phyloP scores from a whole-genome alignment of 192 early-diverging fungal species.

The Mortierella alpina region DNA sequence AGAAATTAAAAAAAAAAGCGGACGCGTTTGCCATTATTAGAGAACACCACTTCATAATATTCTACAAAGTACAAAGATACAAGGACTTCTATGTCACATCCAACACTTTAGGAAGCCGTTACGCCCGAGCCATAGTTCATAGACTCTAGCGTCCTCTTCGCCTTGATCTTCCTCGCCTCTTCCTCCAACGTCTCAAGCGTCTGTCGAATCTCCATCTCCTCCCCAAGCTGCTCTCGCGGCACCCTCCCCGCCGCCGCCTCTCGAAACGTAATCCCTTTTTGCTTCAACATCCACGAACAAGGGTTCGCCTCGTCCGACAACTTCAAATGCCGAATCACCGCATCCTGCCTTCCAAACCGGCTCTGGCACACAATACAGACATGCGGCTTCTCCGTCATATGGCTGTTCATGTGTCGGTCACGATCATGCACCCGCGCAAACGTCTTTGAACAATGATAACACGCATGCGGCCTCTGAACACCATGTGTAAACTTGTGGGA shows the following conservation, averaged over 20 bases:
- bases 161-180: slow-evolving; percentile 6
- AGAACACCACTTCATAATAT: too few species aligned
- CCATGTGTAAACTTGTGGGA: slow-evolving; percentile 76
- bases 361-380: slow-evolving; percentile 75
- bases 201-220: slow-evolving; percentile 18
- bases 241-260: slow-evolving; percentile 21
- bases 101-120: too few species aligned
- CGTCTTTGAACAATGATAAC: slow-evolving; percentile 71
- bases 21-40: too few species aligned
- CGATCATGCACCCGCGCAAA: slow-evolving; percentile 88
- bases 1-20: too few species aligned
- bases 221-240: slow-evolving; percentile 12
- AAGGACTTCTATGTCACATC: too few species aligned
- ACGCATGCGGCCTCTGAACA: slow-evolving; percentile 72
- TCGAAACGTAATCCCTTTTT: slow-evolving; percentile 5
- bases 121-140: not conserved
- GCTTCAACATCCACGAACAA: slow-evolving; percentile 34
- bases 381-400: slow-evolving; percentile 75
- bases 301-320: slow-evolving; percentile 34
- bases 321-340: slow-evolving; percentile 51
- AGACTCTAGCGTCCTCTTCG: slow-evolving; percentile 10
- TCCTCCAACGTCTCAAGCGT: slow-evolving; percentile 30
- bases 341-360: slow-evolving; percentile 64
- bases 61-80: too few species aligned
- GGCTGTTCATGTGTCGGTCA: slow-evolving; percentile 80